Base-by-base conservation (phyloP, 2,329 filamentous ascomycete species). In the Berkeleyomyces basicola region DNA sequence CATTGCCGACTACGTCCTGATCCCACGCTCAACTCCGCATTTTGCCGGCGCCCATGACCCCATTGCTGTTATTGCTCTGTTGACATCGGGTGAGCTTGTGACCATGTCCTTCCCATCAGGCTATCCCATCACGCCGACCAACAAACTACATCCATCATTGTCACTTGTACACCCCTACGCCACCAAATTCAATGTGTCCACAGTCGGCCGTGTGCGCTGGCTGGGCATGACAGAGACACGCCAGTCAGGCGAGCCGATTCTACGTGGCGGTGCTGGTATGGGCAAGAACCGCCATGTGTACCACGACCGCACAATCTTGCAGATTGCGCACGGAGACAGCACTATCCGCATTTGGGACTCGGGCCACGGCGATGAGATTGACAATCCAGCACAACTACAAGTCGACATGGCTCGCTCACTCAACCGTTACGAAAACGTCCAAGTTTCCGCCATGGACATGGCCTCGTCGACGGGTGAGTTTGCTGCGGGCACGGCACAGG, bases 71-170 rank as follows among this genome's bases (percentile, higher is more conserved):
- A 78, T 99, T 67, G 82, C 84, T 2, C 76, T 95, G 5, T 77
- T 97, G 3, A 84, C 86, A 0, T 96, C 90, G 1, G 93, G 93
- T 31, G 92, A 97, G 73, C 74, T 97, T 37, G 79, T 95, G 60
- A 95, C 92, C 0, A 76, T 97, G 71, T 95, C 86, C 68, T 97
- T 97, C 70, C 93, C 93, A 0, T 93, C 86, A 58, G 93, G 93
- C 37, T 88, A 91, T 72, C 87, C 90, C 0, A 95, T 97, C 62
- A 88, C 85, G 37, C 90, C 93, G 1, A 96, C 91, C 3, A 96
- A 96, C 69, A 89, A 96, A 73, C 79, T 99, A 4, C 92, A 95
- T 69, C 82, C 91, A 0, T 96, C 88, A 2, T 75, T 96, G 55
- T 87, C 87, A 1, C 88, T 96, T 66, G 86, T 96, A 5, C 90